Base-by-base conservation (phyloP, 139 green algal species). In the Limnomonas spitsbergensis region DNA sequence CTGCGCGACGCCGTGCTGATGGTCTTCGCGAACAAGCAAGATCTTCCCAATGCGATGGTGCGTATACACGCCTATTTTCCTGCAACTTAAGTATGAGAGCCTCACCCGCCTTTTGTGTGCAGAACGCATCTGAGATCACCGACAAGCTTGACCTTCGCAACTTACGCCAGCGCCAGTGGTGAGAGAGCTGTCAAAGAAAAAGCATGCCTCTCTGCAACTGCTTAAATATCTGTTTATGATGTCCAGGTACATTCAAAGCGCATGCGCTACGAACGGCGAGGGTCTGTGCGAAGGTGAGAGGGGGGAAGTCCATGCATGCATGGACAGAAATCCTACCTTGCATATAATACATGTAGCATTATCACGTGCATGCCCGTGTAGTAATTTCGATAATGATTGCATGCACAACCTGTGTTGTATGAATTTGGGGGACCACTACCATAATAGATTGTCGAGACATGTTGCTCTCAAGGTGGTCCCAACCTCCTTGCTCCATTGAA, bases 1-100 rank as follows among this genome's bases (percentile, higher is more conserved):
- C 73, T 78, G 14, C 73, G 73, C 40, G 94, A 99, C 39, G 96
- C 96, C 4, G 94, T 98, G 67, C 90, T 99, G 73, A 89, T 99
- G 38, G 92, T 99, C 1, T 99, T 98, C 86, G 96, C 96, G 37
- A 99, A 99, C 89, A 99, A 99, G 86, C 96, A 99, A 84, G 95
- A 99, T 87, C 84, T 99, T 85, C 95, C 95, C 24, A 98, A 99
- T 83, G 95, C 95, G 3, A 99, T 99, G 96, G 47, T 61, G 20
- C 47, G 47, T 61, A 29, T 61, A 29, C 47, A 14, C 20, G 47
- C 14, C 20, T 61, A 61, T 61, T 61, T 61, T 20, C 14, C 47
- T 29, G 47, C 14, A 29, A 61, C 47, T 61, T 61, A 61, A 61
- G 14, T n/a, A n/a, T n/a, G n/a, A n/a, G n/a, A n/a, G n/a, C n/a